Evolutionary conservation across 306 rosid genomes (phyloP), one percentile per base, ranked within the genome.

Genomic region (Quercus aquifolioides): DNA sequence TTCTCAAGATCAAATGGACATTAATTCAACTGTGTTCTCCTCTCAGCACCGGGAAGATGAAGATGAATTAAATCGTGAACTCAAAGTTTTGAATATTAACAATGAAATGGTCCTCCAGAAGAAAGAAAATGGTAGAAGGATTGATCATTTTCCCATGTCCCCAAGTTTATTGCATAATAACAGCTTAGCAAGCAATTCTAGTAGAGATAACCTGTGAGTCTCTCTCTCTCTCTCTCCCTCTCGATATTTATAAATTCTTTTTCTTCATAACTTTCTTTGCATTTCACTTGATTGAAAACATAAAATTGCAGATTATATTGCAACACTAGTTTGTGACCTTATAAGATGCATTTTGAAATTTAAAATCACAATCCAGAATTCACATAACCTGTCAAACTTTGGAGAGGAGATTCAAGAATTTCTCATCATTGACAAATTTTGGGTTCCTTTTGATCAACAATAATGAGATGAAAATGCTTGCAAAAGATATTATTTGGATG

Each of bases 141-240:
- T 78, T 6, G 97, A 88, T 51, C 90, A 79, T 46, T 88, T 71
- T 69, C 93, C 94, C 63, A 91, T 91, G 92, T 91, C 99, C 63
- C 99, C 99, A 21, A 96, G 99, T 84, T 83, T 91, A 84, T 87
- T 96, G 90, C 99, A 93, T 51, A 92, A 87, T 76, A 88, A 77
- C 84, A 88, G 84, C 83, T 79, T 94, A 78, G 84, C 86, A 76
- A 86, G 82, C 55, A 88, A 76, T 78, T 84, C 96, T 74, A 87
- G 71, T 74, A 93, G 90, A 88, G 97, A 90, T 79, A 90, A 89
- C 81, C 82, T 20, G 99, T 96, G 90, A 93, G 99, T 90, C 83
- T 77, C 80, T 49, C 62, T 87, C 46, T 38, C 11, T 38, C 46
- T 31, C 35, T 31, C 35, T 31, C 33, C 5, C 35, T 7, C 10